Evolutionary conservation across 768 basidiomycete genomes (phyloP).

Genomic region (Pleurotus djamor): DNA sequence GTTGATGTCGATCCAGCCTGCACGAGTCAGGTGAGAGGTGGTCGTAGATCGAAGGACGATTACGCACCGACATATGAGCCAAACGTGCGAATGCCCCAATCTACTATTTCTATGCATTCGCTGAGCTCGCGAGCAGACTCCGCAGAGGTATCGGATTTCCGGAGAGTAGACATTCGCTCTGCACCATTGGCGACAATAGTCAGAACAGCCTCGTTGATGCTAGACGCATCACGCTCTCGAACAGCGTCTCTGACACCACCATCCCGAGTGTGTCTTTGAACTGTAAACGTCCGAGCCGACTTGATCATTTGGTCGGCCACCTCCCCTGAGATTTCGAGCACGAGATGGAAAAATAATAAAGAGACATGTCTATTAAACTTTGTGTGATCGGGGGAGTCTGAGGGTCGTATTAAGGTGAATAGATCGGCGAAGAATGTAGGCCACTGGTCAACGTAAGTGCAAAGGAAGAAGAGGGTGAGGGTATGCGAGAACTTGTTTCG

Average conservation of each 20-base stretch:
- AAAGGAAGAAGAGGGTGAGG: slow-evolving; percentile 84
- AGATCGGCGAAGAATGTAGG: slow-evolving; percentile 81
- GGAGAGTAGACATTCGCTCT: slow-evolving; percentile 51
- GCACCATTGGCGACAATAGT: slow-evolving; percentile 75
- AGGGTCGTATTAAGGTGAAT: slow-evolving; percentile 67
- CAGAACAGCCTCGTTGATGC: slow-evolving; percentile 85
- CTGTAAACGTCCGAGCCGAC: slow-evolving; percentile 72
- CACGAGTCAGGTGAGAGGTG: neutral
- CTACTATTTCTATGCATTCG: slow-evolving; percentile 74
- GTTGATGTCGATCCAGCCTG: slow-evolving; percentile 98
- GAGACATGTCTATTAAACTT: slow-evolving; percentile 80
- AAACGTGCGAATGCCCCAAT: slow-evolving; percentile 91
- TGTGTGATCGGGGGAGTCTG: slow-evolving; percentile 52
- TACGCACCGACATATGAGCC: slow-evolving; percentile 91
- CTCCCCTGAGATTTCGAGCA: slow-evolving; percentile 94
- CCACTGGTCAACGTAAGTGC: slow-evolving; percentile 85
- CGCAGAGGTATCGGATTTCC: slow-evolving; percentile 41
- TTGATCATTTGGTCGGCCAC: slow-evolving; percentile 96
- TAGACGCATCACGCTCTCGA: slow-evolving; percentile 82
- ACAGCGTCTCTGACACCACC: slow-evolving; percentile 85
- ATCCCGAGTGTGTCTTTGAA: slow-evolving; percentile 77
- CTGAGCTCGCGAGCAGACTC: slow-evolving; percentile 51
- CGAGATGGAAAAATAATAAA: slow-evolving; percentile 85
- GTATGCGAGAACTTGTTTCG: slow-evolving; percentile 96
- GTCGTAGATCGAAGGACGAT: neutral